Evolutionary conservation across 139 green algal species (phyloP), one percentile per base, ranked within the genome.

Genomic region (Chlorella vulgaris): DNA sequence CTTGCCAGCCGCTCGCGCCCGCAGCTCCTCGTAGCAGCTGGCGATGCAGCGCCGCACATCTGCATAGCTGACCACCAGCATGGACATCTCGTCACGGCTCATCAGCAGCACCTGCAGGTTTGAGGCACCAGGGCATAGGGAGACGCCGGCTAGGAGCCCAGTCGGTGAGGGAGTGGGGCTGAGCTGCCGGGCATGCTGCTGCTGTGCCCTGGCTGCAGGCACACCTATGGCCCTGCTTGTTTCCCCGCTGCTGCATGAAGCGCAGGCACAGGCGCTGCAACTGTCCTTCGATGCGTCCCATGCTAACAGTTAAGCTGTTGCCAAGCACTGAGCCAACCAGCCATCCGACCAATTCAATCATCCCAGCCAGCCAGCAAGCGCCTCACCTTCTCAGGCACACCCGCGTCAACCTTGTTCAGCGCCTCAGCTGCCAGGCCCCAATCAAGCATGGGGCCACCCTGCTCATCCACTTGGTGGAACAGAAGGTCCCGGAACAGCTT

Each of bases 401-500:
- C 93, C 0, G 91, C 90, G 63, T 97, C 93, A 43, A 94, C 69
- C 86, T 99, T 99, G 86, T 98, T 98, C 19, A 99, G 90, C 1
- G 83, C 81, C 80, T 99, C 96, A 6, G 93, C 76, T 18, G 96
- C 81, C 71, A 96, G 89, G 4, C 95, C 95, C 92, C 93, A 99
- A 84, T 99, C 96, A 66, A 97, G 61, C 58, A 89, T 26, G 7
- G 93, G 95, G 4, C 40, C 74, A 0, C 94, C 94, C 42, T 94
- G 88, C 68, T 93, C 88, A 18, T 78, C 69, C 7, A 78, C 80
- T 79, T 97, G 93, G 82, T 97, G 92, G 77, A 97, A 96, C 58
- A 97, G 81, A 89, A 97, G 97, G 88, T 98, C 96, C 3, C 91
- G 83, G 85, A 99, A 98, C 10, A 98, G 91, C 83, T 96, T 95